phyloP scores from a whole-genome alignment of 2,329 filamentous ascomycete genomes.

The Claviceps sp. region DNA sequence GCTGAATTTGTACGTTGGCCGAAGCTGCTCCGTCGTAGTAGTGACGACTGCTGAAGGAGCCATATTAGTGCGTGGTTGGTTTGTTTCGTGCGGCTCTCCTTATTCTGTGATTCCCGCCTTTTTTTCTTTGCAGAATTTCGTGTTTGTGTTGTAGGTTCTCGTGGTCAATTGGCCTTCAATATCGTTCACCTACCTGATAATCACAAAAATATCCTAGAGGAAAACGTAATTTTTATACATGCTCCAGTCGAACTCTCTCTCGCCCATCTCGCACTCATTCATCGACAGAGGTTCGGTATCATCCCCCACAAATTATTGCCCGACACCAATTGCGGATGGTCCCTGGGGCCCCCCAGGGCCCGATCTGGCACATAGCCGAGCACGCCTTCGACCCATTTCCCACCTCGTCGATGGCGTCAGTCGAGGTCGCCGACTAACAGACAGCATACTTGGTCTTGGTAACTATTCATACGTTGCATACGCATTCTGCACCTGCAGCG shows the following conservation, averaged over 20 bases:
- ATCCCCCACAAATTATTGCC: background rate
- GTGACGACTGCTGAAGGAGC: conserved; percentile 11
- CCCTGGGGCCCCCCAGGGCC: background rate
- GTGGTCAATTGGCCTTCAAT: no score
- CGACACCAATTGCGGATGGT: background rate
- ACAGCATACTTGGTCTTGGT: no score
- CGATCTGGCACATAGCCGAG: background rate
- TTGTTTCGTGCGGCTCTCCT: background rate
- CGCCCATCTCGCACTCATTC: background rate
- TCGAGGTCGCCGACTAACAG: background rate
- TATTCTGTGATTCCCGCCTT: background rate
- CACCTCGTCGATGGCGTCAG: background rate
- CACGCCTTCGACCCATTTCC: background rate
- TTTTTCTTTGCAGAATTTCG: no score
- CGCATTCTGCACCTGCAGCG: no score
- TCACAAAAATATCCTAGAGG: background rate
- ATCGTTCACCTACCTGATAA: no score
- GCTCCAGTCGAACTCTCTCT: background rate
- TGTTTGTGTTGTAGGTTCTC: no score
- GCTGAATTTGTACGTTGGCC: conserved; percentile 12
- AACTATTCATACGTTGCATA: fast-evolving
- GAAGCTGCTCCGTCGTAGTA: conserved; percentile 6
- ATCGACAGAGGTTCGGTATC: background rate
- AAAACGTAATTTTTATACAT: background rate
- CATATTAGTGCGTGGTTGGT: conserved; percentile 7